These are phyloP conservation scores for Aspergillus sp. DNA, from an alignment of 2,329 filamentous ascomycete genomes.

Conservation along the genomic window DNA sequence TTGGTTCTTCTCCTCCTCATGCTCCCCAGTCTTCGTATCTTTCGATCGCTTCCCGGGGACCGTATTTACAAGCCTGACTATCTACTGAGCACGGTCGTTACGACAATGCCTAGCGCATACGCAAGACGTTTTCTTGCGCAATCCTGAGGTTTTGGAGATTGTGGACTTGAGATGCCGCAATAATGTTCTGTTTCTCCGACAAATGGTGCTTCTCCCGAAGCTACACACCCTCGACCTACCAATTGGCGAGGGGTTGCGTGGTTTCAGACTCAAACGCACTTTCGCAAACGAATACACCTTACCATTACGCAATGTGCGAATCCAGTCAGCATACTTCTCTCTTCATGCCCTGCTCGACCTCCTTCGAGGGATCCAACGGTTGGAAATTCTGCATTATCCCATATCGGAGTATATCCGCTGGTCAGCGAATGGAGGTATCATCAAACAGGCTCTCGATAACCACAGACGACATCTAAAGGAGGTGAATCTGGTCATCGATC, in stretches of 20 bases:
- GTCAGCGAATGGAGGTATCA: background rate
- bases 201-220: background rate
- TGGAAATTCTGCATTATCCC: background rate
- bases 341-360: background rate
- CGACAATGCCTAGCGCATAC: background rate
- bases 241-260: background rate
- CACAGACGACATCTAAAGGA: background rate
- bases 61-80: background rate
- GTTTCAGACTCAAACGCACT: background rate
- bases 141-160: no score
- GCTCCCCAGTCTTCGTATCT: background rate
- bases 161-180: no score
- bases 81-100: background rate
- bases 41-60: background rate
- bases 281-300: background rate
- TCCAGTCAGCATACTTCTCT: background rate
- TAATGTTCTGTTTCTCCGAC: no score
- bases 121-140: no score
- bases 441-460: background rate
- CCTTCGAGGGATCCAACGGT: background rate
- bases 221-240: background rate
- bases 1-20: background rate
- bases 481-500: background rate
- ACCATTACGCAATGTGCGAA: background rate
- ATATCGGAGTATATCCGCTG: background rate